Conservation (phyloP, 2,329 filamentous ascomycete genomes). For the Diplodia seriata region DNA sequence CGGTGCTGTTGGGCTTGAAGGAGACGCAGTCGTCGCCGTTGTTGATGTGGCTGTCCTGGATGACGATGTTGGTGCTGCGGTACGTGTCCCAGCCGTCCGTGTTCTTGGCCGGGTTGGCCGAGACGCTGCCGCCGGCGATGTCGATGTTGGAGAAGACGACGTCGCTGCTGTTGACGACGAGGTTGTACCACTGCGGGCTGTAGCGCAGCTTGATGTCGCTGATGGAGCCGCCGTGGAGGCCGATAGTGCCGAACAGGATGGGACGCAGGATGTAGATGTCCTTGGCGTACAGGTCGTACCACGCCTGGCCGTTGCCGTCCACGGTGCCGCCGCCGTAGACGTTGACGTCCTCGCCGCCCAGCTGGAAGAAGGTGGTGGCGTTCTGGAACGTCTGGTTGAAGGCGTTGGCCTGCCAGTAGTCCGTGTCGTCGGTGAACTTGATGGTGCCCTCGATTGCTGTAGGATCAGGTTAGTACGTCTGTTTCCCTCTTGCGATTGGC, state of each 20-base stretch:
- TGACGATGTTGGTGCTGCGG: constrained; percentile 66
- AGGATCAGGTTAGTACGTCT: not conserved
- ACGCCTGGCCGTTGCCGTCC: constrained; percentile 69
- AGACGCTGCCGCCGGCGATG: constrained; percentile 63
- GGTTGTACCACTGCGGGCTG: constrained; percentile 68
- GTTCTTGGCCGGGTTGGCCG: constrained; percentile 65
- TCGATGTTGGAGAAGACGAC: constrained; percentile 69
- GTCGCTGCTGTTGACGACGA: constrained; percentile 70
- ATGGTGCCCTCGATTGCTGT: constrained; percentile 65
- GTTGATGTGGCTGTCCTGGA: constrained; percentile 69
- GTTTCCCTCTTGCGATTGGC: not conserved
- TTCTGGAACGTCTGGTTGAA: constrained; percentile 73
- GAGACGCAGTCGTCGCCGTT: constrained; percentile 76
- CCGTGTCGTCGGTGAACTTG: constrained; percentile 69
- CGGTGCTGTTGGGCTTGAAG: constrained; percentile 76
- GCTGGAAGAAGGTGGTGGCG: constrained; percentile 70
- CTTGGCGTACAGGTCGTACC: constrained; percentile 68
- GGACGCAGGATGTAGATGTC: constrained; percentile 66
- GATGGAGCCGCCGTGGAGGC: constrained; percentile 64
- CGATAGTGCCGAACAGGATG: constrained; percentile 64
- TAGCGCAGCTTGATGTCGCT: constrained; percentile 67
- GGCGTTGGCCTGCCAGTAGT: constrained; percentile 71
- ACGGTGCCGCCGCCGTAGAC: constrained; percentile 70
- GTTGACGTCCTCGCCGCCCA: constrained; percentile 70
- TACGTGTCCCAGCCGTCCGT: constrained; percentile 66